Conservation (phyloP, 2,329 filamentous ascomycete genomes). For the Pseudogymnoascus sp. region DNA sequence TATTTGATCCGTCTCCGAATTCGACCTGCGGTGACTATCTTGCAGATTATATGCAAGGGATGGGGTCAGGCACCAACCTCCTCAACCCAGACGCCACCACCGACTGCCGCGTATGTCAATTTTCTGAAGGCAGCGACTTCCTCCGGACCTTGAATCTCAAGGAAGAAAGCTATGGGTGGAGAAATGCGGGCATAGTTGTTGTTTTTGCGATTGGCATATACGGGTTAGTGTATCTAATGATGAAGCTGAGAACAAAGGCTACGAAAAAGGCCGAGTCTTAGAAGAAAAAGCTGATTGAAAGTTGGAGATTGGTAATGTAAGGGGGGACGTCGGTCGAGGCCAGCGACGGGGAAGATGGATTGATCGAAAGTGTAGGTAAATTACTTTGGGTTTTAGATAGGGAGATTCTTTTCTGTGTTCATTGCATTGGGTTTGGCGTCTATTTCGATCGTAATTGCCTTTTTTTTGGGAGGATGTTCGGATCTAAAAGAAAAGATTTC, state of each 20-base stretch:
- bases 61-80: conserved; percentile 38
- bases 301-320: not conserved
- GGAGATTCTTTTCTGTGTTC: not conserved
- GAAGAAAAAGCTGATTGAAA: not conserved
- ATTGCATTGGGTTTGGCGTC: not conserved
- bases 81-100: conserved; percentile 51
- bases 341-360: not conserved
- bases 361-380: not conserved
- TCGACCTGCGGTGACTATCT: conserved; percentile 55
- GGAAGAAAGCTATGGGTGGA: conserved; percentile 59
- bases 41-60: conserved; percentile 39
- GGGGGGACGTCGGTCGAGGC: not conserved
- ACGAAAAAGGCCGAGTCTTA: conserved; percentile 34
- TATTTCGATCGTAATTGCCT: not conserved
- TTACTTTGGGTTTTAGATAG: not conserved
- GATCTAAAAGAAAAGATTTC: not conserved
- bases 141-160: conserved; percentile 51
- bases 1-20: conserved; percentile 31
- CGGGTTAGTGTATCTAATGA: conserved; percentile 38
- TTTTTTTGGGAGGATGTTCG: not conserved
- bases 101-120: conserved; percentile 56
- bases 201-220: conserved; percentile 38
- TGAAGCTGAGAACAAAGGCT: conserved; percentile 42
- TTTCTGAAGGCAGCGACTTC: conserved; percentile 52
- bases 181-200: conserved; percentile 48